Evolutionary conservation across 495 filamentous ascomycete genomes (phyloP), one percentile per base, ranked within the genome.

Genomic region (Monascus purpureus): DNA sequence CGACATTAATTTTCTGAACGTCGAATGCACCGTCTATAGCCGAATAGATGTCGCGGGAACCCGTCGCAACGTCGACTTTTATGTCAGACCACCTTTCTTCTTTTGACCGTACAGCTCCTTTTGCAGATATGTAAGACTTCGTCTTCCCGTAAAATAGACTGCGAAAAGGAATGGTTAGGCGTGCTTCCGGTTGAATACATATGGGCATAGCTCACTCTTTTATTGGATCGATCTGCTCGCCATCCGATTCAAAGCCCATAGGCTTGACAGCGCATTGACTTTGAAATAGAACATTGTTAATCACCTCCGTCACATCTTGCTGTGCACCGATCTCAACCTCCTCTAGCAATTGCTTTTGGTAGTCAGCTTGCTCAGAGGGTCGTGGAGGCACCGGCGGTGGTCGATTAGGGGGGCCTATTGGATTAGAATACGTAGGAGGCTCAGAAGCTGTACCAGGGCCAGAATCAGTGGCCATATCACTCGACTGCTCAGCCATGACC

Each of bases 291-390:
- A 92, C 77, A 48, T 90, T 87, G 24, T 83, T 83, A 50, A 94
- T 87, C 23, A 93, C 87, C 51, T 97, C 90, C 7, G 81, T 86
- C 5, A 93, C 90, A 59, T 97, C 90, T 59, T 95, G 88, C 46
- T 87, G 72, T 15, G 73, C 67, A 13, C 69, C 67, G 42, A 73
- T 63, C 49, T 77, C 72, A 1, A 76, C 50, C 31, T 77, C 70
- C 24, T 74, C 67, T 8, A 54, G 53, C 31, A 62, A 38, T 14
- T 60, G 52, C 32, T 52, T 57, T 33, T 61, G 49, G 0, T 41
- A 38, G 27, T 62, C 55, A n/a, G 42, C 30, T 36, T 54, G 43
- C 9, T 45, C 31, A 14, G 46, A 40, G 32, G 58, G 60, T 31
- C 67, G 54, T 22, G 64, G 68, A 17, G 68, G 67, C 22, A 67